Conservation (phyloP, 2,329 filamentous ascomycete genomes). For the Sclerotinia borealis region DNA sequence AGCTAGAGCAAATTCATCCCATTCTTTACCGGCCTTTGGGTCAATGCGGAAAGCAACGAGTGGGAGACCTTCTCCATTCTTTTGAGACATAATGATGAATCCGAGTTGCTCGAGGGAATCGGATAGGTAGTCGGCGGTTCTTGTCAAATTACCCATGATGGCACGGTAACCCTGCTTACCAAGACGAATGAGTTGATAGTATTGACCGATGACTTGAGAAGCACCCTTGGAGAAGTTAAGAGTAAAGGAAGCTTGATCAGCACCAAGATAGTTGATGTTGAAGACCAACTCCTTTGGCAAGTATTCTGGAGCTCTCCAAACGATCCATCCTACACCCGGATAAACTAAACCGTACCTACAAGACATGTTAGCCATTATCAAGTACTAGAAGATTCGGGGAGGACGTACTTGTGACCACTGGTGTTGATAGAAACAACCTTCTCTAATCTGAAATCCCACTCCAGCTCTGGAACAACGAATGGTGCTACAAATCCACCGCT, state of each 20-base stretch:
- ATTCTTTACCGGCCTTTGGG: conserved; percentile 48
- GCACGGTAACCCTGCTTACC: conserved; percentile 86
- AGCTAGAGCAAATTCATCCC: conserved; percentile 72
- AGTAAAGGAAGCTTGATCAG: conserved; percentile 91
- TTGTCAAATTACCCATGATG: conserved; percentile 92
- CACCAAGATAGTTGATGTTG: conserved; percentile 98
- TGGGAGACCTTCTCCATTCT: conserved; percentile 70
- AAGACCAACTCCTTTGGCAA: conserved; percentile 86
- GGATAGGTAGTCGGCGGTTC: conserved; percentile 81
- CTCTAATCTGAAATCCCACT: conserved; percentile 88
- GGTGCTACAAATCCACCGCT: conserved; percentile 90
- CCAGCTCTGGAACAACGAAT: conserved; percentile 75
- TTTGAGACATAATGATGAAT: conserved; percentile 84
- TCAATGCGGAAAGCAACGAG: conserved; percentile 83
- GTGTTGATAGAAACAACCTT: conserved; percentile 92
- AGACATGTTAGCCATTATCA: conserved; percentile 4
- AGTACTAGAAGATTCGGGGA: neutral
- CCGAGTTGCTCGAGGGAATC: conserved; percentile 66
- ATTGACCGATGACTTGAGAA: conserved; percentile 91
- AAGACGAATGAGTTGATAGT: conserved; percentile 93
- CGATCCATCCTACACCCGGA: conserved; percentile 88
- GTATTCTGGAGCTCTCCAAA: conserved; percentile 79
- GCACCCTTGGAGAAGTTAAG: conserved; percentile 97
- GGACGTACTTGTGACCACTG: conserved; percentile 81
- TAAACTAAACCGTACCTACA: conserved; percentile 63